Conservation (phyloP, 768 basidiomycete species). For the Suillus americanus region DNA sequence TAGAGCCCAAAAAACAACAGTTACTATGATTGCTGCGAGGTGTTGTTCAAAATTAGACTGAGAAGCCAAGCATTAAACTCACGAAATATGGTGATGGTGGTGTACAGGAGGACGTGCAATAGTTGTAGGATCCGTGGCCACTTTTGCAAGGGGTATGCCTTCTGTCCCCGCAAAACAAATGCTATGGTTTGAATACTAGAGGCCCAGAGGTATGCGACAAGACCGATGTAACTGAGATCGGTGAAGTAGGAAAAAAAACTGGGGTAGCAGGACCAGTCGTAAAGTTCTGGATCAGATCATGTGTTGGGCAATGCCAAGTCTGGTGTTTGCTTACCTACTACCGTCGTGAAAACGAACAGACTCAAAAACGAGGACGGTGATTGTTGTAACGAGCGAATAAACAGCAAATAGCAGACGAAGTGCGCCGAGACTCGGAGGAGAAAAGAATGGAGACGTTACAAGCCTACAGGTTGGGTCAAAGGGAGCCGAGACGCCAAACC, state of each 20-base stretch:
- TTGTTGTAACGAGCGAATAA: conserved; percentile 45
- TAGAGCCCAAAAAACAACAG: conserved; percentile 61
- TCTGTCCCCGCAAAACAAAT: conserved; percentile 36
- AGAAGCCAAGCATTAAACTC: conserved; percentile 25
- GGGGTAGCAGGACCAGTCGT: conserved; percentile 4
- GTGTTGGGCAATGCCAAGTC: not conserved
- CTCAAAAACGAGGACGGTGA: conserved; percentile 31
- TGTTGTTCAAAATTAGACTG: not conserved
- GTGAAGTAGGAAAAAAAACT: conserved; percentile 72
- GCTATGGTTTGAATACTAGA: conserved; percentile 50
- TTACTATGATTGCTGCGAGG: conserved; percentile 59
- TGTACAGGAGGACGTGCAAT: conserved; percentile 52
- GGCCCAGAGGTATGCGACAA: conserved; percentile 63
- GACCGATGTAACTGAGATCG: conserved; percentile 57
- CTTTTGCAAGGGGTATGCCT: conserved; percentile 53
- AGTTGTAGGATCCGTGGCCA: conserved; percentile 59
- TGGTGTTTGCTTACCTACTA: conserved; percentile 34
- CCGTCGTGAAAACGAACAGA: conserved; percentile 30
- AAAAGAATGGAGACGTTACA: conserved; percentile 43
- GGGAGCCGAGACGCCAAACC: conserved; percentile 37
- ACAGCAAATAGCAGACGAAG: conserved; percentile 49
- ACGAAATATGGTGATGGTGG: conserved; percentile 59
- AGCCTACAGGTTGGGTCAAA: conserved; percentile 39
- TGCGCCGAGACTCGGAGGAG: conserved; percentile 42
- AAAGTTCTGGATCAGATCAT: not conserved